These are phyloP conservation scores for Saccharomyces pastorianus DNA, from an alignment of 1,139 yeast species.

Conservation along the genomic window DNA sequence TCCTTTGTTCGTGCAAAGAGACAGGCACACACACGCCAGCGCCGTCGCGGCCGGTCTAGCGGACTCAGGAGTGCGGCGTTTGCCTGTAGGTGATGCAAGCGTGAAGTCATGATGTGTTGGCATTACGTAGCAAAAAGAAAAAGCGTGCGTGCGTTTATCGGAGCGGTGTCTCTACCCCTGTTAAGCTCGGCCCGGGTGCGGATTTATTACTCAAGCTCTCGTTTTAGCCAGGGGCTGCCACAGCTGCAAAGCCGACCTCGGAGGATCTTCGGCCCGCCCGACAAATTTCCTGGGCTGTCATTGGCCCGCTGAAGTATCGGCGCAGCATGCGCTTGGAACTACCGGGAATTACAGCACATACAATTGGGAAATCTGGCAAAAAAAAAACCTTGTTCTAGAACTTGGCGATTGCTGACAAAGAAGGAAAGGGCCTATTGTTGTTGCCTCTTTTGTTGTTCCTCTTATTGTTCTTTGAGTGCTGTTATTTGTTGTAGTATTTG, in stretches of 20 bases:
- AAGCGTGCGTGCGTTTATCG: background rate
- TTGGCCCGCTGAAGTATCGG: background rate
- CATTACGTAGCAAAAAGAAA: background rate
- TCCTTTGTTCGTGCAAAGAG: background rate
- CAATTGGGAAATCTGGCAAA: background rate
- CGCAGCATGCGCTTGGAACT: background rate
- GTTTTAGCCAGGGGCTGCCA: background rate
- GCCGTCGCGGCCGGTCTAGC: background rate
- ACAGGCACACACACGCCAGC: background rate
- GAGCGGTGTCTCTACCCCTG: background rate
- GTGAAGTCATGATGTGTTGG: background rate
- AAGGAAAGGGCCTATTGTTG: slow-evolving; percentile 1
- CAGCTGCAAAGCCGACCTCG: slow-evolving; percentile 1
- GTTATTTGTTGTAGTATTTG: background rate
- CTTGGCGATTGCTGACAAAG: slow-evolving; percentile 1
- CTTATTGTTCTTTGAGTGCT: background rate
- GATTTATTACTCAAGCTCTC: too few relatives aligned
- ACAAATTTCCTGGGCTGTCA: background rate
- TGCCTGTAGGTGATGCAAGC: background rate
- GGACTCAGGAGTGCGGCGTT: slow-evolving; percentile 1
- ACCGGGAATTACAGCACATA: background rate
- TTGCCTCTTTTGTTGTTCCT: background rate
- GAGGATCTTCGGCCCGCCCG: background rate
- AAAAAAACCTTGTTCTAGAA: background rate
- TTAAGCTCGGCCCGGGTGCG: background rate